Conservation (phyloP, 2,329 filamentous ascomycete species). For the Verticillium nonalfalfae region DNA sequence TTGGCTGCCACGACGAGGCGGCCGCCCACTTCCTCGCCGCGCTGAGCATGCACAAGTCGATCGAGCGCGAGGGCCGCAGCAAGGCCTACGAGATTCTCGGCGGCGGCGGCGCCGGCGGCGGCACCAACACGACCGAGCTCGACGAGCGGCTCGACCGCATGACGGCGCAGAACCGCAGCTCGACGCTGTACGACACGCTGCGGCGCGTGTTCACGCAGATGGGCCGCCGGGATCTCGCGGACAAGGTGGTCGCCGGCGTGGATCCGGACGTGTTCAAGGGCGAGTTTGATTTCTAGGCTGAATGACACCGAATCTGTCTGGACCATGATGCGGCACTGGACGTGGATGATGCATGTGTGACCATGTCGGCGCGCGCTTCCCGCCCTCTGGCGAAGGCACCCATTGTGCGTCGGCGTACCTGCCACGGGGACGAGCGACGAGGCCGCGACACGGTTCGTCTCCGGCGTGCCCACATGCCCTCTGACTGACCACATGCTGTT, state of each 20-base stretch:
- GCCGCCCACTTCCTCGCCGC: constrained; percentile 85
- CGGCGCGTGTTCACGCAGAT: constrained; percentile 95
- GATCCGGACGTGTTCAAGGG: constrained; percentile 83
- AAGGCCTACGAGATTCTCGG: constrained; percentile 79
- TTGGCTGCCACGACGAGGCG: constrained; percentile 88
- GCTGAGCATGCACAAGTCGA: constrained; percentile 90
- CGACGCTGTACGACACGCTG: constrained; percentile 92
- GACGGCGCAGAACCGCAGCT: constrained; percentile 93
- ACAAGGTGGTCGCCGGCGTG: constrained; percentile 82
- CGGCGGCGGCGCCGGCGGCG: constrained; percentile 26
- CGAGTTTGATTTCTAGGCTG: constrained; percentile 76
- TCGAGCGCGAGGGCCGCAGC: constrained; percentile 78
- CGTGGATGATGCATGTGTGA: too few relatives aligned
- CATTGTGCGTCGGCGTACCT: too few relatives aligned
- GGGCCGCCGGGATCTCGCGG: constrained; percentile 80
- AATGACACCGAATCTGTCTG: too few relatives aligned
- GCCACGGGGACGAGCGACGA: too few relatives aligned
- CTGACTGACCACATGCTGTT: too few relatives aligned
- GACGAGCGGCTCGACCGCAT: constrained; percentile 79
- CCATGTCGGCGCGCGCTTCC: too few relatives aligned
- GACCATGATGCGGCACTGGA: too few relatives aligned
- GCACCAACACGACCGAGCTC: constrained; percentile 36
- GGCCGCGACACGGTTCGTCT: too few relatives aligned
- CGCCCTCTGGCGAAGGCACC: too few relatives aligned
- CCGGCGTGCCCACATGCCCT: too few relatives aligned